Evolutionary conservation across 768 basidiomycete genomes (phyloP), one percentile per base, ranked within the genome.

Genomic region (Boletus tylopilopsis): DNA sequence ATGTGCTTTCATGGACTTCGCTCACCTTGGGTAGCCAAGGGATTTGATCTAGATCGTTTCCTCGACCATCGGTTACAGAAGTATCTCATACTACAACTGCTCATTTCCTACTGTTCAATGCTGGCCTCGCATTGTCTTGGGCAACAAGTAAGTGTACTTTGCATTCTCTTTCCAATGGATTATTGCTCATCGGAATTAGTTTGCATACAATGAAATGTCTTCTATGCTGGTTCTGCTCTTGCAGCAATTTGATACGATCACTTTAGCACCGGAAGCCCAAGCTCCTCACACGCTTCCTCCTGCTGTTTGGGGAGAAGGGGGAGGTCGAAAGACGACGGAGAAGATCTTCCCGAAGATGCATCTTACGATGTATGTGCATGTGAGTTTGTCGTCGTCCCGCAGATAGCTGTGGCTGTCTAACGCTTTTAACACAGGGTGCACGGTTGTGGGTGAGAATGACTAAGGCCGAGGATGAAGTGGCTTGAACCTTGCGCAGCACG

Each of bases 51-150:
- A 1, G 80, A 84, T 55, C 72, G 84, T 13, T 87, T 81, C 71
- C 62, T 85, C 39, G 84, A 86, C 48, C 72, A 74, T 10, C 71
- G 84, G 24, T 55, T 80, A 7, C 71, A 73, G 47, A 76, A 75
- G 55, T 80, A 80, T 49, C 68, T 83, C 18, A 71, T 68, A 0
- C 72, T 75, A 2, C 84, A 84, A 51, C 82, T 82, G 2, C 83
- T 78, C 71, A 85, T 87, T 86, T 85, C 64, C 65, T 80, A 4
- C 83, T 84, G 0, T 85, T 85, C 68, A 84, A 84, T 49, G 82
- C 81, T 1, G 84, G 81, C 84, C 83, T 5, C 71, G 84, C 11
- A 80, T 82, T 85, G 84, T 47, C 71, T 83, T 9, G 84, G 77
- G 0, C 75, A 77, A 53, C 74, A 76, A 63, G 66, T 68, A 45